These are phyloP conservation scores for Toxicodendron radicans DNA, from an alignment of 345 rosid species.

Conservation along the genomic window DNA sequence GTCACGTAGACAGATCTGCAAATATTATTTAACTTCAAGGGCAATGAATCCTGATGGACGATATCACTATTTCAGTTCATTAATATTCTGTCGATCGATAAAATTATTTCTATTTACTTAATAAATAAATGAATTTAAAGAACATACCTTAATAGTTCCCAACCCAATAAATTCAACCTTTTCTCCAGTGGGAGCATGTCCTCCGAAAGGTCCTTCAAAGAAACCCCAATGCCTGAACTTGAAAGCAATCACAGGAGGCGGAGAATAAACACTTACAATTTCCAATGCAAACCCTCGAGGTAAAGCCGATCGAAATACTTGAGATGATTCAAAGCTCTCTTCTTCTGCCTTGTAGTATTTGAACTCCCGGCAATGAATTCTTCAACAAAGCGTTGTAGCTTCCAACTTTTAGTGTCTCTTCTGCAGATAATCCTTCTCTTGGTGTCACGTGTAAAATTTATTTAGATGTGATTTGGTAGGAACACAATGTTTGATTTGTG, in stretches of 20 bases:
- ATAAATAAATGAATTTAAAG: not conserved
- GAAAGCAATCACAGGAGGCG: slow-evolving; percentile 72
- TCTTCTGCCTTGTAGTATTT: slow-evolving; percentile 65
- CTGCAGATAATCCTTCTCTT: slow-evolving; percentile 67
- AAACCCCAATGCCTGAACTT: slow-evolving; percentile 91
- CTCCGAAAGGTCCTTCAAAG: slow-evolving; percentile 74
- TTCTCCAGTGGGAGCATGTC: slow-evolving; percentile 73
- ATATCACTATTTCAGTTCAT: too few species aligned
- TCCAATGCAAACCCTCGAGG: slow-evolving; percentile 94
- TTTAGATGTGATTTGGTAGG: not conserved
- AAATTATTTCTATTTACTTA: too few species aligned
- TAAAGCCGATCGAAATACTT: slow-evolving; percentile 57
- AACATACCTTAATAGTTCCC: slow-evolving; percentile 59
- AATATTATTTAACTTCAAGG: not conserved
- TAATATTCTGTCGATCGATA: too few species aligned
- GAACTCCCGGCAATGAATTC: slow-evolving; percentile 58
- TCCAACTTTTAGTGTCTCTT: slow-evolving; percentile 60
- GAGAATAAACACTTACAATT: slow-evolving; percentile 59
- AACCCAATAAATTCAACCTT: slow-evolving; percentile 60
- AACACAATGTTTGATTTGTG: too few species aligned
- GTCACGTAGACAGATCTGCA: not conserved
- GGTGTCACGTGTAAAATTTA: slow-evolving; percentile 54
- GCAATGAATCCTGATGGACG: not conserved
- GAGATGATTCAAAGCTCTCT: slow-evolving; percentile 79
- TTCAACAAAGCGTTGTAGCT: slow-evolving; percentile 70